Conservation (phyloP, 495 filamentous ascomycete species). For the Aspergillus cavernicola region DNA sequence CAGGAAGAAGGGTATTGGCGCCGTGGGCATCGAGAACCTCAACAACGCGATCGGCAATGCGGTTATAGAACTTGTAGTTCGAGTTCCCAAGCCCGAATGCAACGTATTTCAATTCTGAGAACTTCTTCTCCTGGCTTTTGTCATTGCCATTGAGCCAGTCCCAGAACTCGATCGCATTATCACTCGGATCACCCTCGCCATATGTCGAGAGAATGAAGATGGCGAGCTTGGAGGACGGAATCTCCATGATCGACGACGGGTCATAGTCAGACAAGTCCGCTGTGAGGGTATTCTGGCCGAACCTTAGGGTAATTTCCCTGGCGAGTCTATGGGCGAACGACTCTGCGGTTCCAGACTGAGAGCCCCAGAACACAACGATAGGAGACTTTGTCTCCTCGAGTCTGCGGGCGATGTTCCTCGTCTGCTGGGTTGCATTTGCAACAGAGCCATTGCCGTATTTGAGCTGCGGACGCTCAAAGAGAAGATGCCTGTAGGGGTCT, state of each 20-base stretch:
- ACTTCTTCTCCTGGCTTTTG: slow-evolving; percentile 19
- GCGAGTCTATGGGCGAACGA: slow-evolving; percentile 44
- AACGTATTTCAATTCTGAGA: slow-evolving; percentile 38
- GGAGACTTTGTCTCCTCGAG: slow-evolving; percentile 31
- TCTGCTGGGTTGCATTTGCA: slow-evolving; percentile 20
- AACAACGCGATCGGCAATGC: slow-evolving; percentile 39
- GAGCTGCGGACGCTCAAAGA: slow-evolving; percentile 33
- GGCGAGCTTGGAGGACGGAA: slow-evolving; percentile 39
- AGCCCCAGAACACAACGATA: slow-evolving; percentile 53
- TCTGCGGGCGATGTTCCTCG: slow-evolving; percentile 35
- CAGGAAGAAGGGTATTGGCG: slow-evolving; percentile 35
- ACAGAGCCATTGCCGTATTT: slow-evolving; percentile 22
- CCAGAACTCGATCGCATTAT: slow-evolving; percentile 48
- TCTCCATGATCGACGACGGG: slow-evolving; percentile 32
- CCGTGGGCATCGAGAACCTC: slow-evolving; percentile 33
- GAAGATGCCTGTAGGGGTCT: slow-evolving; percentile 28
- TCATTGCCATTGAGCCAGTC: slow-evolving; percentile 31
- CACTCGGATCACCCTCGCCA: slow-evolving; percentile 53
- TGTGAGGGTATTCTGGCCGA: slow-evolving; percentile 39
- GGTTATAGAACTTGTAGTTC: slow-evolving; percentile 52
- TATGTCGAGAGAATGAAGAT: slow-evolving; percentile 53
- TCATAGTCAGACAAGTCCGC: slow-evolving; percentile 52
- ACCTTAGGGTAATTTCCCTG: slow-evolving; percentile 40
- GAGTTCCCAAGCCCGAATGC: slow-evolving; percentile 48
- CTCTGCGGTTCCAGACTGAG: slow-evolving; percentile 54